Evolutionary conservation across 106 monocot genomes (phyloP).

Genomic region (Dendrobium huoshanense): DNA sequence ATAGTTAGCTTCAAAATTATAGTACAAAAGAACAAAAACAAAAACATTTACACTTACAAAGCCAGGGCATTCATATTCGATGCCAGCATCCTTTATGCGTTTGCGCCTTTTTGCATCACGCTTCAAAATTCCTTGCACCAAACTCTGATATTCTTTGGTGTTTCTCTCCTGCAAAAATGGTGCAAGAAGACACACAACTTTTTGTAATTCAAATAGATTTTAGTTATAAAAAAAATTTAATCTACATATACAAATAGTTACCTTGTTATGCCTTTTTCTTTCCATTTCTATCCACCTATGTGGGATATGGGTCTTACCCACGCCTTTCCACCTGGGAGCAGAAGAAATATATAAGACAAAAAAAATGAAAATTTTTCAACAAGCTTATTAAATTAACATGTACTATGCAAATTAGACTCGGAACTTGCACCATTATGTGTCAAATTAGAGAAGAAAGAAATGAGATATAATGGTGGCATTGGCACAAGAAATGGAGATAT

Average conservation of each 20-base stretch:
- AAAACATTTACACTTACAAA: constrained; percentile 52
- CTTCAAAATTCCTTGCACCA: constrained; percentile 69
- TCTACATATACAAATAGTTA: constrained; percentile 5
- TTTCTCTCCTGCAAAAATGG: constrained; percentile 59
- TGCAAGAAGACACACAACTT: not conserved
- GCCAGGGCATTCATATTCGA: constrained; percentile 80
- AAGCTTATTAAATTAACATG: not conserved
- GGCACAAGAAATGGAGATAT: no score
- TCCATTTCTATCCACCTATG: constrained; percentile 40
- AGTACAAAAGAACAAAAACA: not conserved
- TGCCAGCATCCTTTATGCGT: constrained; percentile 70
- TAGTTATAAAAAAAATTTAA: not conserved
- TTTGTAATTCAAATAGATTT: not conserved
- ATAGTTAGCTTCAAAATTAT: not conserved
- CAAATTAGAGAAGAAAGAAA: no score
- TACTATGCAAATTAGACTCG: no score
- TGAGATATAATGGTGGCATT: no score
- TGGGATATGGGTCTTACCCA: constrained; percentile 23
- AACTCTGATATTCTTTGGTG: constrained; percentile 51
- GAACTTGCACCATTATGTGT: no score
- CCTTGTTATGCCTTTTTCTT: constrained; percentile 72
- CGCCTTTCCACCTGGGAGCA: constrained; percentile 61
- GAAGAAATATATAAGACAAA: not conserved
- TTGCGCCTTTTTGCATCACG: constrained; percentile 60
- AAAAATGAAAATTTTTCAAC: not conserved